Evolutionary conservation across 2,329 filamentous ascomycete species (phyloP).

Genomic region (Cladorrhinum sp.): DNA sequence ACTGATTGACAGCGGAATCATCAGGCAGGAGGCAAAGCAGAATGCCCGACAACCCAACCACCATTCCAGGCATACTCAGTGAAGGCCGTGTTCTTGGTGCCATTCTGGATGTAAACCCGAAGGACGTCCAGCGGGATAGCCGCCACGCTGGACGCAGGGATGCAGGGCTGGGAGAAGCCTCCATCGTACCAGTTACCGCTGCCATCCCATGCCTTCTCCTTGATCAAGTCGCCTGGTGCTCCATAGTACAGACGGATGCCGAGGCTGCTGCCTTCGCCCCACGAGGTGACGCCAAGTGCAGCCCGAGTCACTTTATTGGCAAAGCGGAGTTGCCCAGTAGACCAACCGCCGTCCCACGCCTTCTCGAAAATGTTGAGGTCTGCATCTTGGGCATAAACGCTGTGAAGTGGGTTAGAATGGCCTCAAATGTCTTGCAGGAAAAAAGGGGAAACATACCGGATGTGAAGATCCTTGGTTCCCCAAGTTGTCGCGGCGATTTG

Average conservation of each 20-base stretch:
- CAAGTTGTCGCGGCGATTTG: slow-evolving; percentile 18
- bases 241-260: slow-evolving; percentile 19
- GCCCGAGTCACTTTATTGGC: not conserved
- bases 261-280: not conserved
- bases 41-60: slow-evolving; percentile 1
- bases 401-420: not conserved
- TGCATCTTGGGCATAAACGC: slow-evolving; percentile 10
- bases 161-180: slow-evolving; percentile 8
- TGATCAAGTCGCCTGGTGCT: slow-evolving; percentile 3
- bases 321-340: slow-evolving; percentile 6
- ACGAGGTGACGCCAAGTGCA: slow-evolving; percentile 5
- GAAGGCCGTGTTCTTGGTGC: slow-evolving; percentile 8
- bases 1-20: too few relatives aligned
- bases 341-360: slow-evolving; percentile 7
- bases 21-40: slow-evolving; percentile 9
- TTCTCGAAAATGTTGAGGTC: slow-evolving; percentile 5
- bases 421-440: not conserved
- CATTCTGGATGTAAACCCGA: slow-evolving; percentile 21
- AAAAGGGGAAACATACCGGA: slow-evolving; percentile 3
- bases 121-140: slow-evolving; percentile 5
- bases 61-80: slow-evolving; percentile 14
- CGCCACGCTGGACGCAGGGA: slow-evolving; percentile 9
- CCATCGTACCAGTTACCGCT: slow-evolving; percentile 17
- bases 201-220: slow-evolving; percentile 15
- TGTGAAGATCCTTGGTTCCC: not conserved